These are phyloP conservation scores for Nakazawaea holstii DNA, from an alignment of 805 yeast species.

Conservation along the genomic window DNA sequence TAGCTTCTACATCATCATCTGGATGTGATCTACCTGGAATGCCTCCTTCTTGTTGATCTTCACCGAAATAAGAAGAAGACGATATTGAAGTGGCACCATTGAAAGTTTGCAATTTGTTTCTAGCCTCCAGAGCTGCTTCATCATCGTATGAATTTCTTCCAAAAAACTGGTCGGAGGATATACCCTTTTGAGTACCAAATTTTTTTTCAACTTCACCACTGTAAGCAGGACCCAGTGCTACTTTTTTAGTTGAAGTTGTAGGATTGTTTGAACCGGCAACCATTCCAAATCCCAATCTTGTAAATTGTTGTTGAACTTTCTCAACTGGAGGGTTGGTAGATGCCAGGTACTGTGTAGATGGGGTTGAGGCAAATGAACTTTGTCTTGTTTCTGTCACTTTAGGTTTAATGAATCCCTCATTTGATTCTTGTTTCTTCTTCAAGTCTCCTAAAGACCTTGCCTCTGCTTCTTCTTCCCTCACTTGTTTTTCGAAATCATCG, in stretches of 20 bases:
- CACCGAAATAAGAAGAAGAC: slow-evolving; percentile 89
- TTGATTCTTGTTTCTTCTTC: slow-evolving; percentile 8
- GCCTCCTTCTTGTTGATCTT: slow-evolving; percentile 39
- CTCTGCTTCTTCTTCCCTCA: slow-evolving; percentile 76
- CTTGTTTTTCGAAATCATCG: slow-evolving; percentile 66
- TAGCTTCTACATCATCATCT: slow-evolving; percentile 45
- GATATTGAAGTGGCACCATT: slow-evolving; percentile 88
- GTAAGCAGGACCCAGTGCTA: slow-evolving; percentile 54
- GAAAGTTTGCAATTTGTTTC: slow-evolving; percentile 72
- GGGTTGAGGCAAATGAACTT: slow-evolving; percentile 11
- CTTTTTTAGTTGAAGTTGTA: slow-evolving; percentile 27
- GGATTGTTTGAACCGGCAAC: slow-evolving; percentile 49
- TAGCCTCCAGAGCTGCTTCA: slow-evolving; percentile 73
- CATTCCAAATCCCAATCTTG: slow-evolving; percentile 90
- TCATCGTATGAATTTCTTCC: slow-evolving; percentile 85
- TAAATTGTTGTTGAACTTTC: slow-evolving; percentile 62
- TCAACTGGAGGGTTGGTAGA: slow-evolving; percentile 25
- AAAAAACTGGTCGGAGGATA: slow-evolving; percentile 91
- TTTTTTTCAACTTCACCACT: slow-evolving; percentile 72
- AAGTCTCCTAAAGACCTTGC: slow-evolving; percentile 40
- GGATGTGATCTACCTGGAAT: slow-evolving; percentile 22
- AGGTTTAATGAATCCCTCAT: slow-evolving; percentile 5
- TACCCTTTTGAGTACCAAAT: slow-evolving; percentile 87
- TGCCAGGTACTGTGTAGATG: slow-evolving; percentile 16
- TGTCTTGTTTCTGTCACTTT: slow-evolving; percentile 11